Conservation (phyloP, 371 early-diverging fungal genomes). For the Nematocida minor region DNA sequence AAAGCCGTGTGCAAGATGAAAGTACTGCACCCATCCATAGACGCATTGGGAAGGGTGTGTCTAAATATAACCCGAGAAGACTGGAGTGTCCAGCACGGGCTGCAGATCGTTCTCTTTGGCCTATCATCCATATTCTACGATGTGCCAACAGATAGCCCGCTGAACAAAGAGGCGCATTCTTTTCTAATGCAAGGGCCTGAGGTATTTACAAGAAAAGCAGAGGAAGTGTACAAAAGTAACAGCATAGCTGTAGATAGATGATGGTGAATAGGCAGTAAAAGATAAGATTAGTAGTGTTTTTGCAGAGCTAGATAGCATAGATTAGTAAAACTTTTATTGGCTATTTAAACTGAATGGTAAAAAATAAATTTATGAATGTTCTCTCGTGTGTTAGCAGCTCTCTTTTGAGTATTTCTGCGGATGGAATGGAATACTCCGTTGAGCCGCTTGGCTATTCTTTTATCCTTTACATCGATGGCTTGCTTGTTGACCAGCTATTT, state of each 20-base stretch:
- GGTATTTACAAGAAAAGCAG: neutral
- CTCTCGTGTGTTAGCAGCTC: neutral
- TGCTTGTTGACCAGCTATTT: neutral
- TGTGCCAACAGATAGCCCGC: slow-evolving; percentile 54
- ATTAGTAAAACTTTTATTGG: no score
- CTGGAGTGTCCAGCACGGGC: slow-evolving; percentile 55
- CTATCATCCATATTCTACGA: slow-evolving; percentile 57
- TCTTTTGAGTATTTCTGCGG: neutral
- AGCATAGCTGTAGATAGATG: no score
- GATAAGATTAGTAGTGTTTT: no score
- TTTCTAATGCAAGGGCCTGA: neutral
- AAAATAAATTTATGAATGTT: no score
- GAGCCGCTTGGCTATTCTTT: neutral
- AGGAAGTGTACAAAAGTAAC: slow-evolving; percentile 26
- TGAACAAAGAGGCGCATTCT: slow-evolving; percentile 56
- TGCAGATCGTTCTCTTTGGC: slow-evolving; percentile 56
- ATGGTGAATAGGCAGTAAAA: no score
- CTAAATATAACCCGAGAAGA: slow-evolving; percentile 61
- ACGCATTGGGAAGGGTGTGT: slow-evolving; percentile 56
- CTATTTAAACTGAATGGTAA: no score
- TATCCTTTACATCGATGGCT: slow-evolving; percentile 1
- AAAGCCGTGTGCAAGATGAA: slow-evolving; percentile 51
- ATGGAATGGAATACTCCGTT: neutral
- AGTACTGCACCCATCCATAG: slow-evolving; percentile 64
- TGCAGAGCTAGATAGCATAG: no score